These are phyloP conservation scores for Periconia digitata DNA, from an alignment of 2,329 filamentous ascomycete species.

Conservation along the genomic window DNA sequence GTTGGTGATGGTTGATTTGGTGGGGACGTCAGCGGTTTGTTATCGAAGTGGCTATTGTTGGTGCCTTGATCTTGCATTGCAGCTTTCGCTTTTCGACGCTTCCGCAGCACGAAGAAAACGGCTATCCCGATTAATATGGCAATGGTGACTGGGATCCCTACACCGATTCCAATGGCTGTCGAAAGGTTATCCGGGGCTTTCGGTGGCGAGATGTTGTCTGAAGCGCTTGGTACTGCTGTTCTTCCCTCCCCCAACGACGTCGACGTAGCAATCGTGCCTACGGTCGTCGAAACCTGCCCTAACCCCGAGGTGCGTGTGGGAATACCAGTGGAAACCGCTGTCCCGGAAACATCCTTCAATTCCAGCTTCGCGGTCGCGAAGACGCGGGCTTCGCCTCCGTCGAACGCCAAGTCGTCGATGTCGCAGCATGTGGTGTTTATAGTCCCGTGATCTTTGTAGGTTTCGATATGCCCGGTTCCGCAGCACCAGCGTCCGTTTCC, in stretches of 20 bases:
- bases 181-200: not conserved
- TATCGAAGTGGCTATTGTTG: not conserved
- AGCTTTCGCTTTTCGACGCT: not conserved
- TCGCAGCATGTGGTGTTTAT: slow-evolving; percentile 9
- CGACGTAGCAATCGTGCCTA: not conserved
- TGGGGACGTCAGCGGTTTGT: not conserved
- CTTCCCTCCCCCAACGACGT: not conserved
- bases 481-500: slow-evolving; percentile 10
- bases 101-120: not conserved
- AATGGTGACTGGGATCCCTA: not conserved
- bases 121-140: not conserved
- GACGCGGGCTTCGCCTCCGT: not conserved
- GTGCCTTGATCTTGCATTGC: not conserved
- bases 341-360: no score
- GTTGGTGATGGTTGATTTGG: not conserved
- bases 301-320: no score
- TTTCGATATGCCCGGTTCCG: not conserved
- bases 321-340: no score
- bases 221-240: not conserved
- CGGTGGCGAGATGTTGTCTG: not conserved
- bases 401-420: not conserved
- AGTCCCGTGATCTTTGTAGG: not conserved
- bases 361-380: slow-evolving; percentile 2
- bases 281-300: not conserved
- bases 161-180: not conserved